Evolutionary conservation across 495 filamentous ascomycete genomes (phyloP).

Genomic region (Schizothecium vesticola): DNA sequence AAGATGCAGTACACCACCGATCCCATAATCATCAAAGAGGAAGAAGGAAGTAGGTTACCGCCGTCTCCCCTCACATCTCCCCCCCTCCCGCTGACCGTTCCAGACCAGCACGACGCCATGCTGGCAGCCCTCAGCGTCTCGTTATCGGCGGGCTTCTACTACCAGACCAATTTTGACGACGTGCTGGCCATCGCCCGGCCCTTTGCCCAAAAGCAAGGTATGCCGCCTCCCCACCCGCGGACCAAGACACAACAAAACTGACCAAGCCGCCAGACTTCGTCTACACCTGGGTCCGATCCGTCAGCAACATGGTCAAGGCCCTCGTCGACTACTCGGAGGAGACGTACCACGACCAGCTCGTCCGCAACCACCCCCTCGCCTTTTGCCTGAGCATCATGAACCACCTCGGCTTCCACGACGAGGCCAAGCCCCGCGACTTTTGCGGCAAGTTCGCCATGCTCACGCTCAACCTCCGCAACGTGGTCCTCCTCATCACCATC

Average conservation of each 20-base stretch:
- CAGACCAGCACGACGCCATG: conserved; percentile 37
- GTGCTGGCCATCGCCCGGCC: conserved; percentile 60
- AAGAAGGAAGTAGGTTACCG: conserved; percentile 38
- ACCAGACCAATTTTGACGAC: conserved; percentile 64
- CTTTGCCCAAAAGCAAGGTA: conserved; percentile 34
- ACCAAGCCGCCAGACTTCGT: conserved; percentile 42
- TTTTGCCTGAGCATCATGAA: conserved; percentile 65
- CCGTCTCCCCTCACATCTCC: not conserved
- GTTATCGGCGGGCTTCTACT: conserved; percentile 43
- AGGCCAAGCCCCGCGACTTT: conserved; percentile 52
- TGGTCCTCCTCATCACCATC: conserved; percentile 60
- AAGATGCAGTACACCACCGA: conserved; percentile 51
- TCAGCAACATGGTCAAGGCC: conserved; percentile 61
- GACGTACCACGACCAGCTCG: conserved; percentile 61
- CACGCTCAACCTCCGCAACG: conserved; percentile 64
- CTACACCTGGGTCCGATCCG: conserved; percentile 52
- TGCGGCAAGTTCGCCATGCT: conserved; percentile 68
- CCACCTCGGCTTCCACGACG: conserved; percentile 59
- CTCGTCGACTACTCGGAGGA: conserved; percentile 67
- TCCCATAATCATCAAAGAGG: conserved; percentile 32
- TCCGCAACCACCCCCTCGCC: conserved; percentile 61
- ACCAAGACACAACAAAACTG: conserved; percentile 23
- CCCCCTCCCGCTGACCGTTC: not conserved
- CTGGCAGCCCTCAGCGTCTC: conserved; percentile 36
- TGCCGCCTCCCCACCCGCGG: not conserved